Evolutionary conservation across 2,329 filamentous ascomycete genomes (phyloP).

Genomic region (Trichoderma harzianum): DNA sequence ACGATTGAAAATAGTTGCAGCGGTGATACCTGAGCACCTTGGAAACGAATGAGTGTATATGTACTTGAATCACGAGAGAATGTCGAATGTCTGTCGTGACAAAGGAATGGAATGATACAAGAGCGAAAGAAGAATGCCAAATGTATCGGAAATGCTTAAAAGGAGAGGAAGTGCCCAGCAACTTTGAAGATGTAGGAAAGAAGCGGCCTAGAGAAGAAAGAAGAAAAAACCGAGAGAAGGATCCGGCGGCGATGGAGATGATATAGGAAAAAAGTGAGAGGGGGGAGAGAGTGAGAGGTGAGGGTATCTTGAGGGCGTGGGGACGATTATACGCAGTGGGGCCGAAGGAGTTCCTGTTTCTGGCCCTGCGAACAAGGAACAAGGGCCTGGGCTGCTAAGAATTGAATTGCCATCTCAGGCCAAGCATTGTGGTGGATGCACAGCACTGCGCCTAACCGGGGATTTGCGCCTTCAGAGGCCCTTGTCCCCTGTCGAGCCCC

Average conservation of each 20-base stretch:
- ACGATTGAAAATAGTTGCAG: conserved; percentile 6
- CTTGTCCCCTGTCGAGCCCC: not conserved
- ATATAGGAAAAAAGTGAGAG: not conserved
- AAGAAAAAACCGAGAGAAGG: conserved; percentile 21
- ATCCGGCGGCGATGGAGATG: conserved; percentile 12
- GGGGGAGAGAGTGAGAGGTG: not conserved
- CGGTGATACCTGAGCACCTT: conserved; percentile 37
- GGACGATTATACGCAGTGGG: conserved; percentile 1
- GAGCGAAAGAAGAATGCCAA: conserved; percentile 27
- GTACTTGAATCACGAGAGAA: conserved; percentile 20
- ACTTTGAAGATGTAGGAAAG: conserved; percentile 21
- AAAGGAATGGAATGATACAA: conserved; percentile 32
- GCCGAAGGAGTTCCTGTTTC: conserved; percentile 1
- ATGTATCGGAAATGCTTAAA: conserved; percentile 23
- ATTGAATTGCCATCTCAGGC: not conserved
- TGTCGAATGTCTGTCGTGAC: conserved; percentile 22
- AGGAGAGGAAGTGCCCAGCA: conserved; percentile 38
- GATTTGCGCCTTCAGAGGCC: not conserved
- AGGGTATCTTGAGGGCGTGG: conserved; percentile 4
- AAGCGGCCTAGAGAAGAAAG: conserved; percentile 20
- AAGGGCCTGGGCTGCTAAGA: not conserved
- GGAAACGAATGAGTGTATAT: conserved; percentile 25
- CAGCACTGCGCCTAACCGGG: not conserved
- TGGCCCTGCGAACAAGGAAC: not conserved
- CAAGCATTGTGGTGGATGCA: not conserved